Evolutionary conservation across 2,329 filamentous ascomycete genomes (phyloP), one percentile per base, ranked within the genome.

Genomic region (Emmonsiellopsis sp.): DNA sequence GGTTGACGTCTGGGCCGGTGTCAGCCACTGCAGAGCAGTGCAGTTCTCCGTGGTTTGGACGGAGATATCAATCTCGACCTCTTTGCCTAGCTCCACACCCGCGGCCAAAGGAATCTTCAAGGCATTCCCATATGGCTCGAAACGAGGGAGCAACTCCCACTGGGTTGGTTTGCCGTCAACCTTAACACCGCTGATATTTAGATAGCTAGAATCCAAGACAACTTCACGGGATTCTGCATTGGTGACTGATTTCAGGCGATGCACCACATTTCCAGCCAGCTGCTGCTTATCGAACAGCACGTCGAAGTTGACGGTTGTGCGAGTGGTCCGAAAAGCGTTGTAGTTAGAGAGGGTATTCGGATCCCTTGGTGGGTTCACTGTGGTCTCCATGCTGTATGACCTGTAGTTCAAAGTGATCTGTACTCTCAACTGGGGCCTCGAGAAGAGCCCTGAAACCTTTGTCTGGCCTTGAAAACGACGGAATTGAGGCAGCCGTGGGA

Each of bases 21-120:
- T 91, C 70, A 98, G 80, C 92, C 93, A 98, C 72, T 97, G 92
- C 57, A 98, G 77, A 8, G 92, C 92, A 9, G 91, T 95, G 71
- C 92, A 96, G 63, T 87, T 81, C 50, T 86, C 80, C 1, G 93
- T 97, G 5, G 93, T 97, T 61, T 87, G 79, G 32, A 96, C 71
- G 26, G 80, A 75, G 57, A 94, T 88, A 60, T 77, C 73, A 43
- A 82, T 65, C 46, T 76, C 72, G 49, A 82, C 61, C 1, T 62
- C 70, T 54, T 75, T 68, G 37, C 75, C 70, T 52, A 77, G 70
- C 47, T 74, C 66, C 7, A 79, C 65, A 15, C 69, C 72, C 3
- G 74, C 67, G 7, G 73, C 72, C 5, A 84, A 69, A 42, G 69
- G 67, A 54, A 78, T 73, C 58, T 70, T 75, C 58, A 78, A 61